These are phyloP conservation scores for Calonectria pseudoturangicola DNA, from an alignment of 2,329 filamentous ascomycete species.

Conservation along the genomic window DNA sequence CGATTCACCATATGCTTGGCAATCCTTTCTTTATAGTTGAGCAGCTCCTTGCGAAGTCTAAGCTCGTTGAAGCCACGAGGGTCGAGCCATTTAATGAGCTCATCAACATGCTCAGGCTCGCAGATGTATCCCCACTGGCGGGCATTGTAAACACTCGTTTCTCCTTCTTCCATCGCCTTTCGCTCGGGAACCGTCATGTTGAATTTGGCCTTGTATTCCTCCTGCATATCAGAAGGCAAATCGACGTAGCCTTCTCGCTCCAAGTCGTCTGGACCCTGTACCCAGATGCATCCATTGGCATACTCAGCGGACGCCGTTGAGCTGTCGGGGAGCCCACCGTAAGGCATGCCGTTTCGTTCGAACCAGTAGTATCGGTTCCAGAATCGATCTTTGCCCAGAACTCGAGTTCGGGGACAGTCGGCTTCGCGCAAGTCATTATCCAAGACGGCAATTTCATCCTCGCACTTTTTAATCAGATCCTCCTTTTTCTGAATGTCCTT, in stretches of 20 bases:
- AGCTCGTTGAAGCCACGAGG: constrained; percentile 89
- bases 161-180: constrained; percentile 89
- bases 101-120: constrained; percentile 84
- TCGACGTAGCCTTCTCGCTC: constrained; percentile 92
- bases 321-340: constrained; percentile 88
- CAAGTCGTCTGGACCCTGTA: constrained; percentile 94
- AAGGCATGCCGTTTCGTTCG: constrained; percentile 98
- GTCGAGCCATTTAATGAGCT: constrained; percentile 91
- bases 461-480: constrained; percentile 84
- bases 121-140: constrained; percentile 94
- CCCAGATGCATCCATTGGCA: constrained; percentile 96
- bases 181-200: constrained; percentile 89
- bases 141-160: constrained; percentile 84
- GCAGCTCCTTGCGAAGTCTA: constrained; percentile 90
- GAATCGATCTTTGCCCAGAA: constrained; percentile 95
- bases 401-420: constrained; percentile 91
- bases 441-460: constrained; percentile 88
- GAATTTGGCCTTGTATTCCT: constrained; percentile 85
- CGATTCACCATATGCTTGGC: constrained; percentile 87
- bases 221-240: constrained; percentile 80
- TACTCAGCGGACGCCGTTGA: constrained; percentile 92
- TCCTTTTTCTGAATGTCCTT: constrained; percentile 94
- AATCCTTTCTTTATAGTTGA: constrained; percentile 85
- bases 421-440: constrained; percentile 96
- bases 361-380: constrained; percentile 99